Evolutionary conservation across 257 asterid genomes (phyloP).

Genomic region (Orobanche coerulescens): DNA sequence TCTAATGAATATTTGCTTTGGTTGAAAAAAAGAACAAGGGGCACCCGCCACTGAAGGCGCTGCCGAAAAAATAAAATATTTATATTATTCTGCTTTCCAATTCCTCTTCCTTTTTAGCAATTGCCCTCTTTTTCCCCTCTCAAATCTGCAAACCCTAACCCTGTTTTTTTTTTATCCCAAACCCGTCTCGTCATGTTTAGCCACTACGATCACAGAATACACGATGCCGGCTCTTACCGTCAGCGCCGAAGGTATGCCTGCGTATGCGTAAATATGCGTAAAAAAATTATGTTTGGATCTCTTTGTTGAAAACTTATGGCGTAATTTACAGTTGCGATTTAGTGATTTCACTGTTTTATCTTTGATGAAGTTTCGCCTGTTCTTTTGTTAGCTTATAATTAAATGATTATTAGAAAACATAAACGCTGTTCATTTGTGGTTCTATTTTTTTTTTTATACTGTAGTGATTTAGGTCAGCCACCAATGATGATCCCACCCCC

Average conservation of each 20-base stretch:
- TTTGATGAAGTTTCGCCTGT: neutral
- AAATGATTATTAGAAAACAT: neutral
- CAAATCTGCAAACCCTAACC: constrained; percentile 27
- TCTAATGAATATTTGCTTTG: no score
- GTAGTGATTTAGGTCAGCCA: constrained; percentile 67
- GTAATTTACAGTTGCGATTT: neutral
- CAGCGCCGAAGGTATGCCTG: constrained; percentile 66
- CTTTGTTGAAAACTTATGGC: neutral
- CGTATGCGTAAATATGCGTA: neutral
- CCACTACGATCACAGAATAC: constrained; percentile 56
- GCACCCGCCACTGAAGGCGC: neutral
- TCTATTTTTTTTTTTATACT: constrained; percentile 7
- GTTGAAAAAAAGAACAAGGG: no score
- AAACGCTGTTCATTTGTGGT: neutral
- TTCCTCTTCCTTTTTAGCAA: neutral
- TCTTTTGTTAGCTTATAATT: neutral
- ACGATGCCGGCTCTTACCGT: constrained; percentile 67
- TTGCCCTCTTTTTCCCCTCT: constrained; percentile 4
- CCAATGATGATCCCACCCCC: constrained; percentile 44
- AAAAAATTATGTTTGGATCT: neutral
- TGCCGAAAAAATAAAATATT: neutral
- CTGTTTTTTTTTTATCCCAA: constrained; percentile 12
- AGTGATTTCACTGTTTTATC: neutral
- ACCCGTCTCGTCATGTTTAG: constrained; percentile 35
- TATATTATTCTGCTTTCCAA: neutral